These are phyloP conservation scores for Penicillium sp. DNA, from an alignment of 2,329 filamentous ascomycete species.

Conservation along the genomic window DNA sequence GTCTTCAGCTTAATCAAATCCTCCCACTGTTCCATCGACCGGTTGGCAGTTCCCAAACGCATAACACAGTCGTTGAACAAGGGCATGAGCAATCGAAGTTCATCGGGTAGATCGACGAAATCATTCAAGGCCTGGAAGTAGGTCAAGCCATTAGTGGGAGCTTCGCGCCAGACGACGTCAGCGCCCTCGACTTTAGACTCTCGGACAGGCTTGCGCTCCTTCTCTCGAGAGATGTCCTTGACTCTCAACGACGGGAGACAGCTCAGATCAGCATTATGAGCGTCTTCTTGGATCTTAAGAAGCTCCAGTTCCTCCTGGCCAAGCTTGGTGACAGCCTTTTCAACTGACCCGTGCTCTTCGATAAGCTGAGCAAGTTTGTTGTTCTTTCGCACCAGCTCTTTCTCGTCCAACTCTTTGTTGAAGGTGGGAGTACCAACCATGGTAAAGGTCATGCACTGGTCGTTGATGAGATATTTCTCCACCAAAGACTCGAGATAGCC, in stretches of 20 bases:
- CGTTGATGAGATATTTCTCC: constrained; percentile 85
- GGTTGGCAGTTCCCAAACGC: constrained; percentile 83
- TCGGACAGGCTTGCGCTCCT: constrained; percentile 68
- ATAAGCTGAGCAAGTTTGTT: constrained; percentile 70
- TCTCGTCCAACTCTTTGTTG: constrained; percentile 67
- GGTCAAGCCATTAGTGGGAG: constrained; percentile 90
- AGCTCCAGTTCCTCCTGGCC: constrained; percentile 76
- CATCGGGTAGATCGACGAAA: constrained; percentile 74
- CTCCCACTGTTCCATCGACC: constrained; percentile 91
- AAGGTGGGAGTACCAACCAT: constrained; percentile 84
- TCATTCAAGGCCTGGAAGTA: constrained; percentile 90
- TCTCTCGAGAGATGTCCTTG: constrained; percentile 78
- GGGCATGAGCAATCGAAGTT: constrained; percentile 79
- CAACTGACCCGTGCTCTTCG: constrained; percentile 65
- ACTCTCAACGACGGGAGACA: constrained; percentile 86
- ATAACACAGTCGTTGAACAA: constrained; percentile 90
- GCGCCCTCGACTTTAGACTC: constrained; percentile 58
- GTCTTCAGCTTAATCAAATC: constrained; percentile 96
- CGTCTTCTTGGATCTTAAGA: constrained; percentile 77
- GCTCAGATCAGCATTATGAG: constrained; percentile 78
- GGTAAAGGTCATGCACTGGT: constrained; percentile 84
- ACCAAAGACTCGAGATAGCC: constrained; percentile 80
- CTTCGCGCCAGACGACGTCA: constrained; percentile 84
- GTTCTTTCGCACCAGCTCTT: constrained; percentile 73
- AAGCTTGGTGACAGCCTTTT: constrained; percentile 68